Percentiles rank a stretch among this genome's conserved stretches.
phyloP scores from a whole-genome alignment of 1,284 basidiomycete species.

The Paramarasmius palmivorus region DNA sequence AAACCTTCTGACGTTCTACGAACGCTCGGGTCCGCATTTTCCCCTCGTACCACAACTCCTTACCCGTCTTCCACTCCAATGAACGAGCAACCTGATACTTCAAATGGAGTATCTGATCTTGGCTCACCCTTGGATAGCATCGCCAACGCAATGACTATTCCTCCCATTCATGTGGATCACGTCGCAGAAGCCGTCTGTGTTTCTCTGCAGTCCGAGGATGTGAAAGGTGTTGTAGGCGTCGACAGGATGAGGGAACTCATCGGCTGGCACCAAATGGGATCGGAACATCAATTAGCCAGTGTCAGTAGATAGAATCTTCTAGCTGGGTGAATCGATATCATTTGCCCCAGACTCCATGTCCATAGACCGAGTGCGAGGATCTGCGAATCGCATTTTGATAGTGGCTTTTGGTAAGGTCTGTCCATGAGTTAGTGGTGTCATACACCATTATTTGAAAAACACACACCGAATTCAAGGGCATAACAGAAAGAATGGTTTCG shows the following conservation, averaged over 20 bases:
- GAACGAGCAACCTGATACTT: constrained; percentile 14
- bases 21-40: constrained; percentile 42
- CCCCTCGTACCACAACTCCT: constrained; percentile 19
- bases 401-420: background rate
- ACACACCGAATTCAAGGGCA: background rate
- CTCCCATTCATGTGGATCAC: constrained; percentile 94
- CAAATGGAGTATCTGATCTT: constrained; percentile 18
- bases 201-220: constrained; percentile 46
- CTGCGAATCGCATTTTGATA: background rate
- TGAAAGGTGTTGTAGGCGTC: constrained; percentile 77
- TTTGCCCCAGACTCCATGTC: no score
- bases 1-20: constrained; percentile 63
- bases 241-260: constrained; percentile 73
- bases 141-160: constrained; percentile 76
- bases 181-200: constrained; percentile 84
- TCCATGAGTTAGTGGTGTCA: background rate
- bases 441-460: background rate
- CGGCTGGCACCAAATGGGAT: constrained; percentile 46
- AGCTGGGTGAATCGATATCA: no score
- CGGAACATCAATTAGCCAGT: background rate
- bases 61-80: constrained; percentile 23
- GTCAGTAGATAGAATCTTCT: background rate
- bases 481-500: background rate
- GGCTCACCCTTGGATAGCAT: constrained; percentile 63
- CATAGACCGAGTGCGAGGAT: no score